Evolutionary conservation across 176 grass and related monocot genomes (phyloP), one percentile per base, ranked within the genome.

Genomic region (Phragmites australis): DNA sequence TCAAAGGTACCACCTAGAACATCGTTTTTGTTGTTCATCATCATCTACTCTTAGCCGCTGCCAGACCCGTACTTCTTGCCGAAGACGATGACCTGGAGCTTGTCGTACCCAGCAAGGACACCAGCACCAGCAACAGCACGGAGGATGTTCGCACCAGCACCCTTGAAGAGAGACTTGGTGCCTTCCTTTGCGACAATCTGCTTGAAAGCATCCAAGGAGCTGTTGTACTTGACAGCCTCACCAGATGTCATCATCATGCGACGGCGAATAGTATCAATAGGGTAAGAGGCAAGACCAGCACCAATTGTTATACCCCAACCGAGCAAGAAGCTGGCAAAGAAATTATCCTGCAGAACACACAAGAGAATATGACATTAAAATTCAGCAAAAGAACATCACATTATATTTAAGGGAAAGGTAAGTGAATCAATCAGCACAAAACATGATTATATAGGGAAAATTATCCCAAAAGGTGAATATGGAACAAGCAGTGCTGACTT

Each of bases 201-300:
- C 44, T 91, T 80, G 89, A 91, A 84, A 14, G 85, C 85, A 52
- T 91, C 85, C 37, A 88, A 19, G 11, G 89, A 91, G 55, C 47
- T 76, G 3, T 65, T 91, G 81, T 88, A 91, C 82, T 91, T 88
- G 37, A 91, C 89, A 3, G 89, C 77, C 85, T 91, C 89, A 81
- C 89, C 89, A 37, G 89, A 91, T 4, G 89, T 88, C 89, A 91
- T 91, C 89, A 91, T 91, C 89, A 91, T 91, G 41, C 85, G 81
- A 67, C 85, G 85, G 70, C 85, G 85, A 43, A 91, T 81, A 44
- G 89, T 91, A 43, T 91, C 89, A 6, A 91, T 88, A 1, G 89
- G 89, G 63, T 91, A 91, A 0, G 89, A 88, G 15, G 89, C 89
- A 72, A 91, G 89, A 64, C 85, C 89, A 52, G 89, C 85, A 58